These are phyloP conservation scores for Exophiala calicioides DNA, from an alignment of 2,329 filamentous ascomycete species.

Conservation along the genomic window DNA sequence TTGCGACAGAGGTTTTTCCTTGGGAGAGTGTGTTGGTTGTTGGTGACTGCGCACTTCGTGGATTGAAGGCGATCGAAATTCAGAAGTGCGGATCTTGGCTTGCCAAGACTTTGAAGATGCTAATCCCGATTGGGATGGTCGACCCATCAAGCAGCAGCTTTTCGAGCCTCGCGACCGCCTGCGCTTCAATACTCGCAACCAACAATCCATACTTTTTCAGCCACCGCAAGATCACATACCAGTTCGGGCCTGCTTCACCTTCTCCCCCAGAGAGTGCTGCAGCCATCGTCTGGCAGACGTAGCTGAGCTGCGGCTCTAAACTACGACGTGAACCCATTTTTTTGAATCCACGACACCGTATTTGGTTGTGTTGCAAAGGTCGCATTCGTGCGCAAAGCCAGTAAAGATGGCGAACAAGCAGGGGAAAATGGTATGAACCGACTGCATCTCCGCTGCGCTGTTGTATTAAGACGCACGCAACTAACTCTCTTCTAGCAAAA, in stretches of 20 bases:
- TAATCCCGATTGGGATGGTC: conserved; percentile 7
- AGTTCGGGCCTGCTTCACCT: conserved; percentile 27
- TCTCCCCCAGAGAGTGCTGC: conserved; percentile 9
- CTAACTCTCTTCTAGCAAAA: conserved; percentile 58
- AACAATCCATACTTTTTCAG: conserved; percentile 1
- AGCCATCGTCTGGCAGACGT: conserved; percentile 29
- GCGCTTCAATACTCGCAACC: conserved; percentile 7
- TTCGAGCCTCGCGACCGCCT: conserved; percentile 5
- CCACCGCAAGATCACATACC: conserved; percentile 12
- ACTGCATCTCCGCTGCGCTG: background rate
- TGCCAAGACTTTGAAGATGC: conserved; percentile 3
- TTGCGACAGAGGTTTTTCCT: conserved; percentile 30
- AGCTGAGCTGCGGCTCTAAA: conserved; percentile 29
- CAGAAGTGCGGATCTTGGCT: conserved; percentile 15
- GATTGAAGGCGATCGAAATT: conserved; percentile 2
- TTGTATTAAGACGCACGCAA: too few species aligned
- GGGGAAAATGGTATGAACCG: conserved; percentile 92
- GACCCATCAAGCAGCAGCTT: conserved; percentile 6
- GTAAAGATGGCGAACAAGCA: conserved; percentile 82
- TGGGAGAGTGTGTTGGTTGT: background rate
- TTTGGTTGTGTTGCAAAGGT: conserved; percentile 30
- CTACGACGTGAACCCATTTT: conserved; percentile 23
- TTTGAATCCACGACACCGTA: conserved; percentile 8
- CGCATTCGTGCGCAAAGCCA: conserved; percentile 48
- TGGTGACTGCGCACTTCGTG: background rate